phyloP scores from a whole-genome alignment of 2,329 filamentous ascomycete species.

The Aspergillus terreus region DNA sequence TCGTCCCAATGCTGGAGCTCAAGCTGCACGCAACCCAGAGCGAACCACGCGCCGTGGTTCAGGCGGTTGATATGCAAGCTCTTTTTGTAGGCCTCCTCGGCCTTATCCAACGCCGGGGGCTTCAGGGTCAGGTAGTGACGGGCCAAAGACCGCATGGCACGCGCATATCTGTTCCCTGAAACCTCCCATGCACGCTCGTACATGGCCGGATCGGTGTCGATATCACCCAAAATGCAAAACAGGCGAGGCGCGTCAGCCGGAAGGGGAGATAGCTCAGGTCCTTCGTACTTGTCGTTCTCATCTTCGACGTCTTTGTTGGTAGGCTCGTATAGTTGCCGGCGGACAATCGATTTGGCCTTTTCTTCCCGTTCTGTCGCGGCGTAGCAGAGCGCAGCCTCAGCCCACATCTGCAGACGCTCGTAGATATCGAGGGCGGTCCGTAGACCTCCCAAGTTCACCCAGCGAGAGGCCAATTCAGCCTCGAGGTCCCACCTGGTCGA shows the following conservation, averaged over 20 bases:
- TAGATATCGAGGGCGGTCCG: constrained; percentile 93
- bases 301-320: constrained; percentile 47
- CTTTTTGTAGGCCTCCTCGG: constrained; percentile 72
- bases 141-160: constrained; percentile 83
- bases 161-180: constrained; percentile 73
- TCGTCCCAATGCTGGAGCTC: constrained; percentile 72
- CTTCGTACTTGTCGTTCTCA: constrained; percentile 58
- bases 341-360: constrained; percentile 72
- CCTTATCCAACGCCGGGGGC: constrained; percentile 59
- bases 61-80: constrained; percentile 76
- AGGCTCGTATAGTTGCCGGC: constrained; percentile 72
- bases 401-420: constrained; percentile 87
- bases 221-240: constrained; percentile 89
- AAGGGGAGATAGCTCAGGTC: constrained; percentile 64
- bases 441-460: constrained; percentile 83
- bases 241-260: constrained; percentile 81
- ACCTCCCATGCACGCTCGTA: constrained; percentile 88
- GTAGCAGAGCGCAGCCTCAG: constrained; percentile 87
- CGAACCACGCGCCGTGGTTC: constrained; percentile 81
- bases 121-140: constrained; percentile 68
- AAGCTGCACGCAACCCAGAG: constrained; percentile 82
- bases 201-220: constrained; percentile 69
- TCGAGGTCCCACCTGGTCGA: constrained; percentile 93
- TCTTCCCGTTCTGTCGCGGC: constrained; percentile 76
- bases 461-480: constrained; percentile 86